Evolutionary conservation across 2,329 filamentous ascomycete genomes (phyloP).

Genomic region (Trichoderma sp.): DNA sequence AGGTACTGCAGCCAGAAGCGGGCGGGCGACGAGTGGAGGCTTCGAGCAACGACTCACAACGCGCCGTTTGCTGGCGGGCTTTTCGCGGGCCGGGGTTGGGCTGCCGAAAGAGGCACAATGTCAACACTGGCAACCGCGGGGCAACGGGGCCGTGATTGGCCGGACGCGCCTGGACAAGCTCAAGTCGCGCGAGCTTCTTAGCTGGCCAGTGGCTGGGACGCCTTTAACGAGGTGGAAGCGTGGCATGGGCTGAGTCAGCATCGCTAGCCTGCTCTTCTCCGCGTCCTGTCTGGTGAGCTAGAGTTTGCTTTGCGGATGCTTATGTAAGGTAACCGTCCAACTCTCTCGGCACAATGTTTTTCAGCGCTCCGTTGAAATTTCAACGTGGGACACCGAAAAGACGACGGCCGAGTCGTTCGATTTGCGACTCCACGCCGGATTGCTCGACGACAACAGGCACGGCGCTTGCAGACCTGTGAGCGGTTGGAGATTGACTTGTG

Average conservation of each 20-base stretch:
- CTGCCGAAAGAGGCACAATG: slow-evolving; percentile 31
- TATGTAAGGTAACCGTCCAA: too few relatives aligned
- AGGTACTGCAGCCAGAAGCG: slow-evolving; percentile 24
- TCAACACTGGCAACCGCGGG: slow-evolving; percentile 59
- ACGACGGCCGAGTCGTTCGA: slow-evolving; percentile 8
- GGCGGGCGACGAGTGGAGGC: slow-evolving; percentile 29
- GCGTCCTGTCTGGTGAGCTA: too few relatives aligned
- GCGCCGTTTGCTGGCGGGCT: slow-evolving; percentile 31
- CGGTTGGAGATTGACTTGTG: slow-evolving; percentile 7
- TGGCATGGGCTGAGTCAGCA: too few relatives aligned
- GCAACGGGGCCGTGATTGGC: slow-evolving; percentile 58
- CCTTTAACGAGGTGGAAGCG: background rate
- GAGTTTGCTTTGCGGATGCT: too few relatives aligned
- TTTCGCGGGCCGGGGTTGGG: slow-evolving; percentile 33
- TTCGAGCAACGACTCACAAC: slow-evolving; percentile 32
- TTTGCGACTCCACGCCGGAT: slow-evolving; percentile 7
- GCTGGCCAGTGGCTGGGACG: slow-evolving; percentile 24
- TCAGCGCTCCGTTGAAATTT: slow-evolving; percentile 36
- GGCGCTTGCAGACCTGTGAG: slow-evolving; percentile 16
- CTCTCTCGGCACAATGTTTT: slow-evolving; percentile 35
- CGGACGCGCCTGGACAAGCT: slow-evolving; percentile 25
- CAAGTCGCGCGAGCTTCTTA: slow-evolving; percentile 31
- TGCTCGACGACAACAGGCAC: slow-evolving; percentile 15
- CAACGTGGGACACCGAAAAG: slow-evolving; percentile 24
- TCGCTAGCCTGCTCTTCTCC: too few relatives aligned